These are phyloP conservation scores for Krasilnikovozyma curviuscula DNA, from an alignment of 768 basidiomycete species.

Conservation along the genomic window DNA sequence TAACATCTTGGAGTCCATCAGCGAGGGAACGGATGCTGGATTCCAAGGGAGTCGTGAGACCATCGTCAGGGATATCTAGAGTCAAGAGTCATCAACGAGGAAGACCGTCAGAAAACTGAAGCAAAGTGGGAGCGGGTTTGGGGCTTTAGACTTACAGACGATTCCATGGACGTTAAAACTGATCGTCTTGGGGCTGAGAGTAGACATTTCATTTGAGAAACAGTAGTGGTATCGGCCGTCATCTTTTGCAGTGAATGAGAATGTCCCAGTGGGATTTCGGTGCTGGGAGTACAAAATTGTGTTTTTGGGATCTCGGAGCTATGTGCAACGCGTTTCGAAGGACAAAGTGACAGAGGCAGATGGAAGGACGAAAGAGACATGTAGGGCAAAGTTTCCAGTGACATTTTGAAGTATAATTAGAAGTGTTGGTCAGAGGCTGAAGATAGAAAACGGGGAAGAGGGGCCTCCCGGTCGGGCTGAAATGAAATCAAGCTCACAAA, in stretches of 20 bases:
- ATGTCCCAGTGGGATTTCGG: slow-evolving; percentile 71
- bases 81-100: no score
- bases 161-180: slow-evolving; percentile 98
- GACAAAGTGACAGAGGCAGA: no score
- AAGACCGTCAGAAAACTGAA: no score
- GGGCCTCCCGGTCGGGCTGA: background rate
- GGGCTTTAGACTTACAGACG: no score
- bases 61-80: slow-evolving; percentile 78
- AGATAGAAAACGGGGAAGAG: background rate
- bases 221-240: slow-evolving; percentile 88
- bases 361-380: background rate
- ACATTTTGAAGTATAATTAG: no score
- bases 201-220: slow-evolving; percentile 97
- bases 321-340: no score
- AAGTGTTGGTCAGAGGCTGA: no score
- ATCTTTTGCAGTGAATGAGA: slow-evolving; percentile 64
- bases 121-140: no score
- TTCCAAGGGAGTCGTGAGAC: slow-evolving; percentile 75
- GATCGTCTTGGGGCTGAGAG: slow-evolving; percentile 71
- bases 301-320: slow-evolving; percentile 66
- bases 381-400: no score
- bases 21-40: slow-evolving; percentile 76
- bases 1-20: slow-evolving; percentile 58
- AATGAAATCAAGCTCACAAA: slow-evolving; percentile 38
- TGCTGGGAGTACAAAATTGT: slow-evolving; percentile 54